These are phyloP conservation scores for Cyberlindnera xishuangbannaensis DNA, from an alignment of 805 yeast genomes.

Conservation along the genomic window DNA sequence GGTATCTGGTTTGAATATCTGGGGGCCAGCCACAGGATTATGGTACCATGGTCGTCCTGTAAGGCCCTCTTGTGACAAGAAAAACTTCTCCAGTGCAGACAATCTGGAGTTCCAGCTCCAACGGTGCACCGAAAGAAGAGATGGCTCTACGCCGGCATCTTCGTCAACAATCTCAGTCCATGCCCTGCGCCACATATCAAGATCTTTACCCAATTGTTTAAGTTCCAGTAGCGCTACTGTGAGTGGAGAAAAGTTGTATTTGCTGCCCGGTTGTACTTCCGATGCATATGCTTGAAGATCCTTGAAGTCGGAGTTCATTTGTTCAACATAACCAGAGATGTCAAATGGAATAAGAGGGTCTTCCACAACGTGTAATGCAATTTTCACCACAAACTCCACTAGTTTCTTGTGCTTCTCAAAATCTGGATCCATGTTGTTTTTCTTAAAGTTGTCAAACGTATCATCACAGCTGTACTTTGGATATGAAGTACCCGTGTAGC, in stretches of 20 bases:
- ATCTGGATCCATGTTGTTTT: slow-evolving; percentile 44
- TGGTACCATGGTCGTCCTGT: slow-evolving; percentile 57
- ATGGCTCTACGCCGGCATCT: slow-evolving; percentile 64
- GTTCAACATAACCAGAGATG: slow-evolving; percentile 39
- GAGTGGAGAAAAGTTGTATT: slow-evolving; percentile 27
- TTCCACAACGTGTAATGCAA: slow-evolving; percentile 60
- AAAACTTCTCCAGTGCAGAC: slow-evolving; percentile 45
- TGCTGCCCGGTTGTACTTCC: slow-evolving; percentile 16
- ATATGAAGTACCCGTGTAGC: slow-evolving; percentile 33
- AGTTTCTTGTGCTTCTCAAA: slow-evolving; percentile 52
- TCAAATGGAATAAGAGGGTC: slow-evolving; percentile 72
- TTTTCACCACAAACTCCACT: slow-evolving; percentile 47
- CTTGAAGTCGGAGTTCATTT: slow-evolving; percentile 36
- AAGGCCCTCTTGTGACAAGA: slow-evolving; percentile 36
- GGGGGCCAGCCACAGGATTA: slow-evolving; percentile 67
- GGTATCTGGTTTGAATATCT: slow-evolving; percentile 47
- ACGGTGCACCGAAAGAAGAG: slow-evolving; percentile 62
- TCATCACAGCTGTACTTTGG: slow-evolving; percentile 62
- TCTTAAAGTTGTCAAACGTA: slow-evolving; percentile 47
- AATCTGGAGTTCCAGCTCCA: slow-evolving; percentile 78
- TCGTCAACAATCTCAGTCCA: slow-evolving; percentile 56
- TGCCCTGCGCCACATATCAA: slow-evolving; percentile 49
- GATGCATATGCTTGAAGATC: slow-evolving; percentile 41
- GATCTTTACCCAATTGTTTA: slow-evolving; percentile 38
- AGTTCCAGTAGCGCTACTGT: slow-evolving; percentile 32